These are phyloP conservation scores for Starmerella gropengiesseri DNA, from an alignment of 805 yeast genomes.

Conservation along the genomic window DNA sequence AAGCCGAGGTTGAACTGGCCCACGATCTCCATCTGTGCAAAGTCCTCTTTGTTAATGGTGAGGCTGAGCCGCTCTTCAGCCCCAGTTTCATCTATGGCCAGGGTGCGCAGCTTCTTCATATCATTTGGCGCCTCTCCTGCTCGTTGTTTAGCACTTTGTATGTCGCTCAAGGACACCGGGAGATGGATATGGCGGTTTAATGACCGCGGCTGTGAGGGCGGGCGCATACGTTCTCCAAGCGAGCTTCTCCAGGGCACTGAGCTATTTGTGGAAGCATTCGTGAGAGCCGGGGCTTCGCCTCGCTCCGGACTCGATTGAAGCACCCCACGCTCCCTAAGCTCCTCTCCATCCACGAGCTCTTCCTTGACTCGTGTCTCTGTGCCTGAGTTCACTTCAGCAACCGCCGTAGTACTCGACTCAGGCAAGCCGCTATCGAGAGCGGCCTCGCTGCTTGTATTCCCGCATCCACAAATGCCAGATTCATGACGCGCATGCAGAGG, in stretches of 20 bases:
- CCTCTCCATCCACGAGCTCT: too few species aligned
- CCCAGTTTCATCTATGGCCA: slow-evolving; percentile 35
- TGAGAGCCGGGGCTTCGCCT: too few species aligned
- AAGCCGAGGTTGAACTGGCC: slow-evolving; percentile 97
- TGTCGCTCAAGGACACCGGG: slow-evolving; percentile 15
- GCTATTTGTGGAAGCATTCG: slow-evolving; percentile 4
- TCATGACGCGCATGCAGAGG: too few species aligned
- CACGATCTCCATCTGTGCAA: slow-evolving; percentile 59
- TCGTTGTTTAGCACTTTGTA: slow-evolving; percentile 6
- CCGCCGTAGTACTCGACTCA: too few species aligned
- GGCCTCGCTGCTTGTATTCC: too few species aligned
- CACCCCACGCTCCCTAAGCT: too few species aligned
- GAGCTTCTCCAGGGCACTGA: slow-evolving; percentile 13
- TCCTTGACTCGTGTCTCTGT: too few species aligned
- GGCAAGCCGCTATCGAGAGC: too few species aligned
- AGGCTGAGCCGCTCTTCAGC: slow-evolving; percentile 53
- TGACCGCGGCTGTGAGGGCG: not conserved
- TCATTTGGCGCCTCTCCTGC: slow-evolving; percentile 1
- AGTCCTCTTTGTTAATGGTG: slow-evolving; percentile 61
- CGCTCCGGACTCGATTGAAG: too few species aligned
- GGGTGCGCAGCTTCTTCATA: slow-evolving; percentile 15
- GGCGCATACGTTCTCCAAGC: slow-evolving; percentile 2
- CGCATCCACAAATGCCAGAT: too few species aligned
- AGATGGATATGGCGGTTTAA: slow-evolving; percentile 21
- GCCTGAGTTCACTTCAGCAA: too few species aligned